Evolutionary conservation across 306 rosid genomes (phyloP), one percentile per base, ranked within the genome.

Genomic region (Pueraria montana): DNA sequence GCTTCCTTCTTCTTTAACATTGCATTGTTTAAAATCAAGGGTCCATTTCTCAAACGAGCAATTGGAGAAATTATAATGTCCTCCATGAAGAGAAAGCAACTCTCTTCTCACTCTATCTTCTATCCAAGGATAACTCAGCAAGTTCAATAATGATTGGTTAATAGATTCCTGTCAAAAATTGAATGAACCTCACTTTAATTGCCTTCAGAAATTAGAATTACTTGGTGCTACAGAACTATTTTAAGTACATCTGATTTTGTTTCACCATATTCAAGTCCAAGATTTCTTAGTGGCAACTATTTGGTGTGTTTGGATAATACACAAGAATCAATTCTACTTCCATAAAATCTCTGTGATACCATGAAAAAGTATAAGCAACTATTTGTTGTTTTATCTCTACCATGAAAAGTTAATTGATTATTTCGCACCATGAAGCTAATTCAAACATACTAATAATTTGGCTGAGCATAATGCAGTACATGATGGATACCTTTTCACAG

Each of bases 31-130:
- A 24, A 88, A 46, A 87, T 94, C 97, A 87, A 96, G 90, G 24
- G 90, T 89, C 96, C 99, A 96, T 82, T 90, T 96, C 87, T 96
- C 98, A 92, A 96, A 96, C 1, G 93, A 64, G 87, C 98, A 93
- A 77, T 80, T 90, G 69, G 82, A 79, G 84, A 96, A 89, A 88
- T 96, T 82, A 83, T 92, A 96, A 80, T 91, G 76, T 61, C 98
- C 97, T 59, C 96, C 97, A 83, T 92, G 98, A 83, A 96, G 78
- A 70, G 83, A 84, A 79, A 94, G 85, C 79, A 82, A 34, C 59
- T 81, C 90, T 77, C 76, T 87, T 72, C 82, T 88, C 79, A 90
- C 94, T 78, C 76, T 88, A 8, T 94, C 94, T 86, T 91, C 84
- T 84, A 96, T 91, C 98, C 96, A 92, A 1, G 96, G 94, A 80